Evolutionary conservation across 306 rosid species (phyloP), one percentile per base, ranked within the genome.

Genomic region (Cajanus cajan): DNA sequence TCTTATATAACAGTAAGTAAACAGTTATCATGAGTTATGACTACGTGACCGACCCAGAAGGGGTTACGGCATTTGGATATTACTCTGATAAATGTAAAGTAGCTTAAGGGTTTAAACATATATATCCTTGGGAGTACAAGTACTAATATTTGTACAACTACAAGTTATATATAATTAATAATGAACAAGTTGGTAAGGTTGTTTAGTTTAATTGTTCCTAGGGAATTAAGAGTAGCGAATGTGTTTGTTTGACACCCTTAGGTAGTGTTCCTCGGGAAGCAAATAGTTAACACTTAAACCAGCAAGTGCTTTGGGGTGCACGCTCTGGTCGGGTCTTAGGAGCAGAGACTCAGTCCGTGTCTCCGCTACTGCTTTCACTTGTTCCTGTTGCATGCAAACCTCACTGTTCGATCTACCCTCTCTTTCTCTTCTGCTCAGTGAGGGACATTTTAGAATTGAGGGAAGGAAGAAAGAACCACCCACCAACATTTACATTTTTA

Each of bases 261-360:
- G 45, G 0, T 15, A 22, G 15, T 4, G 12, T 41, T 43, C 11
- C 4, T 89, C 47, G 93, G 93, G 84, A 93, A 91, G 76, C 85
- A 87, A 83, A 81, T 74, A 83, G 88, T 86, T 74, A 50, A 67
- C 78, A 84, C 78, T 69, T 28, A 76, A 86, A 85, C 83, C 85
- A 89, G 85, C 98, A 93, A 86, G 62, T 77, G 88, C 95, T 80
- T 91, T 64, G 97, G 90, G 71, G 78, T 88, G 87, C 85, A 85
- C 89, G 93, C 90, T 84, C 54, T 84, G 88, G 93, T 93, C 94
- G 94, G 92, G 85, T 80, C 70, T 2, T 7, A 52, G 77, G 52
- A 59, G 50, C 86, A 82, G 52, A 71, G 19, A 47, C 68, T 66
- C 54, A 58, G 84, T 82, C 58, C 79, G 8, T 74, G 85, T 71